Evolutionary conservation across 139 green algal species (phyloP), one percentile per base, ranked within the genome.

Genomic region (Pycnococcus provasolii): DNA sequence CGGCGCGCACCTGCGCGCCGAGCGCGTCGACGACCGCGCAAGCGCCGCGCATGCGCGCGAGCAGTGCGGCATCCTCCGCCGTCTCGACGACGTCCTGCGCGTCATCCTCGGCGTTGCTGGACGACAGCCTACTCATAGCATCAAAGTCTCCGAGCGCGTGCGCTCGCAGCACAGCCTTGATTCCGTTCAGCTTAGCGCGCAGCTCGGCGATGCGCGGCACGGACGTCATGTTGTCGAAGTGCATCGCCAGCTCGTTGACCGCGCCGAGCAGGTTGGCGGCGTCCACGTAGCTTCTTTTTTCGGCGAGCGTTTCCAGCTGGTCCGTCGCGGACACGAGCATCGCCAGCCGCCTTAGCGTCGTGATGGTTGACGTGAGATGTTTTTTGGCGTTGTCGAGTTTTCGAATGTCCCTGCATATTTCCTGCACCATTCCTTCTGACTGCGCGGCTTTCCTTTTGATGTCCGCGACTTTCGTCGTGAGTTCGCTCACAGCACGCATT

Each of bases 331-430:
- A 82, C 43, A 90, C 87, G 2, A 98, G 85, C 92, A 98, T 98
- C 4, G 87, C 84, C 13, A 98, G 82, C 1, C 92, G 77, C 37
- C 93, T 71, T 45, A 98, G 77, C 5, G 88, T 85, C 6, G 92
- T 97, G 75, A 98, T 98, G 67, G 89, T 89, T 77, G 82, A 77
- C 0, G 90, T 96, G 4, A 98, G 82, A 78, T 98, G 89, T 60
- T 85, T 85, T 81, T 98, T 98, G 15, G 92, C 93, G 61, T 81
- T 89, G 78, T 98, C 92, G 40, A 98, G 82, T 78, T 94, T 95
- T 67, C 87, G 86, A 69, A 97, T 96, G 80, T 96, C 91, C 3
- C 88, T 76, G 60, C 89, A 96, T 52, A 98, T 97, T 71, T 98
- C 91, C 72, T 96, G 87, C 45, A 97, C 91, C 84, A 97, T 91